These are phyloP conservation scores for Tetrahymena malaccensis DNA, from an alignment of 73 alveolate genomes.

Conservation along the genomic window DNA sequence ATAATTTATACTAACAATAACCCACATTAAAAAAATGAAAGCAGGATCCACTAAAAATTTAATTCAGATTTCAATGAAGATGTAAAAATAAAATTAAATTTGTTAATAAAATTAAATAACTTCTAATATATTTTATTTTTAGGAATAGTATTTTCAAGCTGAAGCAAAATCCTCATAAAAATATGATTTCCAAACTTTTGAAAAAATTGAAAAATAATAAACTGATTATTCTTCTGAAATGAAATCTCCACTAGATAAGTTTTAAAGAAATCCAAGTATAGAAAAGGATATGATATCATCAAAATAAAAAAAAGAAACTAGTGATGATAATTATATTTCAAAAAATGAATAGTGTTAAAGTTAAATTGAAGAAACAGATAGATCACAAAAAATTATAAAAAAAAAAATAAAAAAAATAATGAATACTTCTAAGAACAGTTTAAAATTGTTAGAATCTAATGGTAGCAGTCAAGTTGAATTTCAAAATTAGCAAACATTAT, in stretches of 20 bases:
- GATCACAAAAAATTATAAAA: not conserved
- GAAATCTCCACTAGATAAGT: not conserved
- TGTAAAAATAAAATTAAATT: not conserved
- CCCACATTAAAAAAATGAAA: not conserved
- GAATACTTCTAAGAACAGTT: not conserved
- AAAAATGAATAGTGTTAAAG: not conserved
- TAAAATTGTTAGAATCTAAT: not conserved
- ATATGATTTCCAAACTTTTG: not conserved
- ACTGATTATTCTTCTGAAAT: not conserved
- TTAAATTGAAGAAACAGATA: not conserved
- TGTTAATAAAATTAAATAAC: no score
- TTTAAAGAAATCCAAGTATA: not conserved
- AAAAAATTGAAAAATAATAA: not conserved
- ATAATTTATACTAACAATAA: no score
- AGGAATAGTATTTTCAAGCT: not conserved
- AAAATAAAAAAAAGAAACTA: no score
- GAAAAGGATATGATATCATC: not conserved
- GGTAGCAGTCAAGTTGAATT: not conserved
- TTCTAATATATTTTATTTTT: no score
- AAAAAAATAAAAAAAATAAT: no score
- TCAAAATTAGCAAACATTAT: no score
- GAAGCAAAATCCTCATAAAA: not conserved
- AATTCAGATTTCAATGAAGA: not conserved
- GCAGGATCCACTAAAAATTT: not conserved
- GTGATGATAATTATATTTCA: not conserved